Evolutionary conservation across 306 rosid genomes (phyloP).

Genomic region (Hippophae rhamnoides): DNA sequence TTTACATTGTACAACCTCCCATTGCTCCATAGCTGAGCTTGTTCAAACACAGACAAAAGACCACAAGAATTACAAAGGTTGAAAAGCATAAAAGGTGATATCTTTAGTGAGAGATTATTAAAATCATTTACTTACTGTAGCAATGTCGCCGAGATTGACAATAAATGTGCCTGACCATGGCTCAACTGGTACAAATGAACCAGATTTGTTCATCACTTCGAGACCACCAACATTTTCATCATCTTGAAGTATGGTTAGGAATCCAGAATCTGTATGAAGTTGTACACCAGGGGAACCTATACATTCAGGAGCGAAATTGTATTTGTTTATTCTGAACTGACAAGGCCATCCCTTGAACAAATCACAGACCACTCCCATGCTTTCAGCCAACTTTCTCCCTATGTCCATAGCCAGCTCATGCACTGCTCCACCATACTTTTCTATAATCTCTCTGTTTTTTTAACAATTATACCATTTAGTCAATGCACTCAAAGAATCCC

Average conservation of each 20-base stretch:
- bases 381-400: conserved; percentile 36
- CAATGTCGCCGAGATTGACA: conserved; percentile 47
- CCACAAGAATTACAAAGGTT: neutral
- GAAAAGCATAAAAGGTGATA: neutral
- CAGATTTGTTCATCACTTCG: conserved; percentile 37
- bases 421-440: conserved; percentile 31
- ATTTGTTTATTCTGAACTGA: conserved; percentile 52
- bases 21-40: conserved; percentile 48
- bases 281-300: conserved; percentile 40
- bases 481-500: neutral
- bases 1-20: conserved; percentile 42
- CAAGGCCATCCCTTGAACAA: conserved; percentile 39
- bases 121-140: conserved; percentile 22
- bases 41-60: too few species aligned
- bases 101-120: neutral
- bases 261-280: conserved; percentile 46
- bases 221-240: conserved; percentile 61
- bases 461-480: neutral
- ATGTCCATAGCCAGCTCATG: conserved; percentile 26
- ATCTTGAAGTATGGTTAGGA: conserved; percentile 54
- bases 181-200: conserved; percentile 27
- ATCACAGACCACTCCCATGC: conserved; percentile 25
- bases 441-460: conserved; percentile 17
- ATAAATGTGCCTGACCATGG: conserved; percentile 39
- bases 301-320: conserved; percentile 37